Conservation (phyloP, 2,329 filamentous ascomycete species). For the Talaromyces sp. region DNA sequence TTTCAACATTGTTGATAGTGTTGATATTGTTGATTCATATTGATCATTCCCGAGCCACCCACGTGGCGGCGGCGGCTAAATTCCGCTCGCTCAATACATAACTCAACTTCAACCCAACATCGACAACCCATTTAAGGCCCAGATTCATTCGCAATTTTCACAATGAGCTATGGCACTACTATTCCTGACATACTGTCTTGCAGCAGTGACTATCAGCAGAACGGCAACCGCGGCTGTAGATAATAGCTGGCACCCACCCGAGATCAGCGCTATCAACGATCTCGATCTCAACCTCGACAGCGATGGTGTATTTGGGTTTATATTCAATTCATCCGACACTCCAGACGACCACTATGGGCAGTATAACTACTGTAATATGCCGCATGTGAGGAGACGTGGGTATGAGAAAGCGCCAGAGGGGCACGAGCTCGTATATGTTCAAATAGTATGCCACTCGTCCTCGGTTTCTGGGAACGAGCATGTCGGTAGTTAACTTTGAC, state of each 20-base stretch:
- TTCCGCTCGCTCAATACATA: background rate
- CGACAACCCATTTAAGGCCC: no score
- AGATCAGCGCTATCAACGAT: constrained; percentile 53
- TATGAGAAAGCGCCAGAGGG: constrained; percentile 52
- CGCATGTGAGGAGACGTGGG: constrained; percentile 64
- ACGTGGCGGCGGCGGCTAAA: background rate
- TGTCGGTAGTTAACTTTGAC: background rate
- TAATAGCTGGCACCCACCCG: constrained; percentile 54
- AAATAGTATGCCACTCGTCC: constrained; percentile 55
- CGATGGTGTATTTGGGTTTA: constrained; percentile 64
- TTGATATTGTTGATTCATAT: no score
- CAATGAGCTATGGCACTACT: background rate
- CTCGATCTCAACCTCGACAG: constrained; percentile 52
- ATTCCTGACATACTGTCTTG: background rate
- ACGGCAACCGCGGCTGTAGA: constrained; percentile 24
- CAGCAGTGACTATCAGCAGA: background rate
- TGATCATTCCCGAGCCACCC: background rate
- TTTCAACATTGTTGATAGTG: no score
- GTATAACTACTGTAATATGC: constrained; percentile 87
- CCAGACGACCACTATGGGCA: constrained; percentile 53
- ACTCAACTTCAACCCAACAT: background rate
- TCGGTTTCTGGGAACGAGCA: background rate
- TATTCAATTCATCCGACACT: constrained; percentile 61
- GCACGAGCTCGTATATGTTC: constrained; percentile 68
- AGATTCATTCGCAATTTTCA: no score